Base-by-base conservation (phyloP, 257 asterid genomes). In the Solanum gandarillasii region DNA sequence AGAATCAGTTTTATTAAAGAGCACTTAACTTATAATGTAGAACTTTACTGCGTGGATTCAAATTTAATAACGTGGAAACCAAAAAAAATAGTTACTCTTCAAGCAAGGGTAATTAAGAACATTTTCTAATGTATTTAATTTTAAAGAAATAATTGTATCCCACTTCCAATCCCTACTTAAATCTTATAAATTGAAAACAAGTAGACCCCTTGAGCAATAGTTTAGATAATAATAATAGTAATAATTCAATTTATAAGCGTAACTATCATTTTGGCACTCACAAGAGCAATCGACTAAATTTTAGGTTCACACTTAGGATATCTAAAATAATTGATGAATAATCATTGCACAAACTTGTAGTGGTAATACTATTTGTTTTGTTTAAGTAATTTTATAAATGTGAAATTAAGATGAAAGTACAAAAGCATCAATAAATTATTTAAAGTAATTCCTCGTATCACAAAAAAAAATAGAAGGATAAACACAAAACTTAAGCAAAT, bases 271-370 rank as follows among this genome's bases (percentile, higher is more conserved):
- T 79, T 41, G 65, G 38, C 65, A 76, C 83, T 75, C 83, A 75
- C 83, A 36, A 75, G 31, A 27, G 11, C 2, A 41, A 16, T 79
- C 39, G 29, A 48, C 39, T 14, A 29, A 29, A 82, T 29, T 82
- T 32, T 82, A 48, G 41, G 29, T 48, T 82, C 85, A 82, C 70
- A 82, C 67, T 14, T 14, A 18, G 9, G 29, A n/a, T 29, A 20
- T 43, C 38, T 18, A 48, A 70, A 71, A 9, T 29, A 48, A 48
- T 82, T 82, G 31, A 29, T 18, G 31, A 82, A 27, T n/a, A 46
- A 81, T 46, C 85, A 81, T 46, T 46, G 70, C 85, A 48, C 11
- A 48, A 82, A 18, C 27, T 82, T 79, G 85, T 79, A 82, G 85
- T 82, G 85, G 43, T 38, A 29, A 46, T 16, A 81, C 29, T 46